Percentiles rank a stretch among this genome's conserved stretches.
phyloP scores from a whole-genome alignment of 2,329 filamentous ascomycete genomes.

The Penicillium italicum region DNA sequence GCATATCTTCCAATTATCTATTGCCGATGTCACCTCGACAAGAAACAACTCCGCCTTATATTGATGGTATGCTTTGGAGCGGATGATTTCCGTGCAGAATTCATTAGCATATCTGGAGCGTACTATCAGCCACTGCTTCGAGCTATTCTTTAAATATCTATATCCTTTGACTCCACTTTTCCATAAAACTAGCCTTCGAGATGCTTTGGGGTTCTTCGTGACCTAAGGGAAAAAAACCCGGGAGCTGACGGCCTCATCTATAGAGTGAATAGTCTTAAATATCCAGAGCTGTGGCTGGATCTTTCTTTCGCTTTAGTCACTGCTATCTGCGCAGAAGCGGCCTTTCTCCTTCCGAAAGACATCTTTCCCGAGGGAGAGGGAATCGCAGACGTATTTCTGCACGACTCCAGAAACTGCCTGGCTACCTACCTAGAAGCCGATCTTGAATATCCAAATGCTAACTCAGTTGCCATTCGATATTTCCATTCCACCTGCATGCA shows the following conservation, averaged over 20 bases:
- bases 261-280: slow-evolving; percentile 11
- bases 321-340: slow-evolving; percentile 45
- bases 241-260: slow-evolving; percentile 3
- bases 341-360: slow-evolving; percentile 41
- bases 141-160: slow-evolving; percentile 45
- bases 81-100: slow-evolving; percentile 1
- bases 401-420: slow-evolving; percentile 41
- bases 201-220: slow-evolving; percentile 36
- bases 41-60: slow-evolving; percentile 11
- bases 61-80: slow-evolving; percentile 17
- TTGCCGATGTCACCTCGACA: slow-evolving; percentile 12
- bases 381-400: slow-evolving; percentile 40
- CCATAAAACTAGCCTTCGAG: slow-evolving; percentile 42
- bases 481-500: slow-evolving; percentile 49
- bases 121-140: slow-evolving; percentile 30
- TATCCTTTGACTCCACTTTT: slow-evolving; percentile 45
- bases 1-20: slow-evolving; percentile 10
- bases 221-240: slow-evolving; percentile 1
- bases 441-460: slow-evolving; percentile 43
- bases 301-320: slow-evolving; percentile 44
- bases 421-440: slow-evolving; percentile 43
- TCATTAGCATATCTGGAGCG: slow-evolving; percentile 9
- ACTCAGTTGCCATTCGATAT: slow-evolving; percentile 45
- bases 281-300: slow-evolving; percentile 35
- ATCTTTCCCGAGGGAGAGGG: slow-evolving; percentile 42